Percentiles rank a stretch among this genome's conserved stretches.
These are phyloP conservation scores for Salix exigua DNA, from an alignment of 345 rosid genomes.

Conservation along the genomic window DNA sequence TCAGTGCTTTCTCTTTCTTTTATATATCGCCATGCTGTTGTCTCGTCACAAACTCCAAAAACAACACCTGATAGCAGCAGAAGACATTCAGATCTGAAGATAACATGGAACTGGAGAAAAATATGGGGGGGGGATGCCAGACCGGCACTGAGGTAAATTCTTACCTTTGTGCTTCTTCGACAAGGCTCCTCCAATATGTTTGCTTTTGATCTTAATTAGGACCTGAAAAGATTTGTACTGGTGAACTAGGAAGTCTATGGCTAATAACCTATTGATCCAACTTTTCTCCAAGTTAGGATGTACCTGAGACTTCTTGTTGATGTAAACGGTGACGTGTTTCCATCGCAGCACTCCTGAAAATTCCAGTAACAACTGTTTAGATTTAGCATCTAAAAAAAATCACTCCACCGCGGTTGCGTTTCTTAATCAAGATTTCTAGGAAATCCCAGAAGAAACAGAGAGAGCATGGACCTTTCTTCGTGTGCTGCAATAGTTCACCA, in stretches of 20 bases:
- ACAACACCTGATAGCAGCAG: constrained; percentile 49
- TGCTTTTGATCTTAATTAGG: constrained; percentile 69
- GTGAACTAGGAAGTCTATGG: not conserved
- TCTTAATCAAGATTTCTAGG: not conserved
- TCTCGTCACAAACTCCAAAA: constrained; percentile 79
- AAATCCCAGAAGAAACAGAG: not conserved
- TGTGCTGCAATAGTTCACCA: constrained; percentile 70
- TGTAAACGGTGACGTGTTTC: constrained; percentile 56
- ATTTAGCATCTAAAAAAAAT: not conserved
- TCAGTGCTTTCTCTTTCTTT: constrained; percentile 73
- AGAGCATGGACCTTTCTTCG: constrained; percentile 53
- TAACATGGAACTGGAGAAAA: not conserved
- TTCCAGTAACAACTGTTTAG: constrained; percentile 6
- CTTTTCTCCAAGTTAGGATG: not conserved
- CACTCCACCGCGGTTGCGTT: not conserved
- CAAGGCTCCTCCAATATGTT: constrained; percentile 89
- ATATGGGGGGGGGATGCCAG: not conserved
- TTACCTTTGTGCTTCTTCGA: constrained; percentile 82
- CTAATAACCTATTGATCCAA: not conserved
- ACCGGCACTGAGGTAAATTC: constrained; percentile 6
- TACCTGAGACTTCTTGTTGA: constrained; percentile 85
- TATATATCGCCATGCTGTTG: constrained; percentile 77
- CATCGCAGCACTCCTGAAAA: constrained; percentile 58
- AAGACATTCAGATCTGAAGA: not conserved
- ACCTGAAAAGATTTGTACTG: constrained; percentile 40